Conservation (phyloP, 2,329 filamentous ascomycete genomes). For the Neopestalotiopsis sp. region DNA sequence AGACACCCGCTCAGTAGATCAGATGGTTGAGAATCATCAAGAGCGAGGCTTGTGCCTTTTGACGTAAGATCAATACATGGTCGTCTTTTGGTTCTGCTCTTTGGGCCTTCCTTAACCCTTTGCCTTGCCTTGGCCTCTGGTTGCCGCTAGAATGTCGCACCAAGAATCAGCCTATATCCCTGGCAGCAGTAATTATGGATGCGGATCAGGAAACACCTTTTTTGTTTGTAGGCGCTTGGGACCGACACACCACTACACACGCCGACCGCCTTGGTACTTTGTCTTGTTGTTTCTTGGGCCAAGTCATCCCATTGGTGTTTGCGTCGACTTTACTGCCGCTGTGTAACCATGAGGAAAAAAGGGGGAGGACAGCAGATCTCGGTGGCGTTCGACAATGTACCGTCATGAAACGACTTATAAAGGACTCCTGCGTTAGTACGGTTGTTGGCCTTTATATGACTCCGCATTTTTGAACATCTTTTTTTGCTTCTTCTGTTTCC, state of each 20-base stretch:
- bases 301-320: background rate
- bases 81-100: no score
- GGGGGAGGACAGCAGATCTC: background rate
- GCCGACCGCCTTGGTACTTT: background rate
- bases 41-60: no score
- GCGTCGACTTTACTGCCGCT: background rate
- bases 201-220: background rate
- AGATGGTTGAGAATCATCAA: no score
- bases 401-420: background rate
- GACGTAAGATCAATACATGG: no score
- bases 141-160: background rate
- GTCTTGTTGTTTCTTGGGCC: background rate
- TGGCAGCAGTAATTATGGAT: background rate
- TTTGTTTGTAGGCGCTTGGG: background rate
- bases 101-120: no score
- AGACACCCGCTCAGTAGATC: no score
- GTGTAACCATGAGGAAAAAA: background rate
- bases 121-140: background rate
- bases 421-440: conserved; percentile 1
- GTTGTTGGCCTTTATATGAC: background rate
- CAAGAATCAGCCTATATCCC: background rate
- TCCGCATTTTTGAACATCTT: background rate
- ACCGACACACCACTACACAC: background rate
- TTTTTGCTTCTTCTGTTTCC: background rate
- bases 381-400: background rate